phyloP scores from a whole-genome alignment of 495 filamentous ascomycete species.

The Neurospora africana region DNA sequence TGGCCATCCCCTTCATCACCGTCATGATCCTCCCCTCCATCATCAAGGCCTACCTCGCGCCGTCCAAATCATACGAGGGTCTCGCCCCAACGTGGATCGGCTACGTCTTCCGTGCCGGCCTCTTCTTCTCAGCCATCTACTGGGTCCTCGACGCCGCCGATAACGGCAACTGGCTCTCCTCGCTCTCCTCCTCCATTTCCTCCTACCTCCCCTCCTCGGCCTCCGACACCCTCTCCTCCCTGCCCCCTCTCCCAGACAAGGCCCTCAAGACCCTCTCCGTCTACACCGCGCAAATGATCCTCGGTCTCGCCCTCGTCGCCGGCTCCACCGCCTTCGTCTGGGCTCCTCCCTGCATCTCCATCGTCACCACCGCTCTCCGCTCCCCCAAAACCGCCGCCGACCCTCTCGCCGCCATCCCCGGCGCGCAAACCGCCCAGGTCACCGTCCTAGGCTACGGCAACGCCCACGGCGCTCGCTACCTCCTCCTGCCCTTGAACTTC shows the following conservation, averaged over 20 bases:
- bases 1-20: conserved; percentile 65
- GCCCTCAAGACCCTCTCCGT: conserved; percentile 63
- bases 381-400: conserved; percentile 15
- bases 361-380: conserved; percentile 31
- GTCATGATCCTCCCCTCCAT: conserved; percentile 65
- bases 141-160: conserved; percentile 89
- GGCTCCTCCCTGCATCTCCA: conserved; percentile 62
- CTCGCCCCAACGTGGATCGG: conserved; percentile 75
- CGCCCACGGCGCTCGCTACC: conserved; percentile 80
- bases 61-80: conserved; percentile 75
- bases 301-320: conserved; percentile 61
- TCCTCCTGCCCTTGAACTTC: conserved; percentile 71
- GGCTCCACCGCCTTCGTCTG: conserved; percentile 62
- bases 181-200: conserved; percentile 47
- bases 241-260: conserved; percentile 45
- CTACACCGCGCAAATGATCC: conserved; percentile 60
- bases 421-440: conserved; percentile 39
- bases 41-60: conserved; percentile 64
- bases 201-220: conserved; percentile 83
- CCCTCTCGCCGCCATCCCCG: not conserved
- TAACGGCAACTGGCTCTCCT: conserved; percentile 68
- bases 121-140: conserved; percentile 68
- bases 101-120: conserved; percentile 62
- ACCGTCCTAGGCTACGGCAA: conserved; percentile 88
- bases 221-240: conserved; percentile 81